Conservation (phyloP, 129 eudicot species). For the Helichrysum umbraculigerum region DNA sequence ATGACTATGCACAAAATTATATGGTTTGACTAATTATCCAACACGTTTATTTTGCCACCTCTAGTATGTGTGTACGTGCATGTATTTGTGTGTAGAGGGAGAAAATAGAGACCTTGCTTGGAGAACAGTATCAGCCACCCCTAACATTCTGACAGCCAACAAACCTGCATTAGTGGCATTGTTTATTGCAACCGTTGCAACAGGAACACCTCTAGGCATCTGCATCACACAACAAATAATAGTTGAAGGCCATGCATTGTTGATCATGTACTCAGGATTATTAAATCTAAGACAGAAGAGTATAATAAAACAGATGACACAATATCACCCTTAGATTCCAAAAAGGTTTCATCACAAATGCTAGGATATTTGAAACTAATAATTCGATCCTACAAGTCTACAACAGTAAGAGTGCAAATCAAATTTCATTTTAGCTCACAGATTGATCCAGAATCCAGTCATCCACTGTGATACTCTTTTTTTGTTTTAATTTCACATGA, state of each 20-base stretch:
- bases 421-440: not conserved
- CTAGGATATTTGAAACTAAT: not conserved
- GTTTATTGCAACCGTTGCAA: slow-evolving; percentile 94
- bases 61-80: not conserved
- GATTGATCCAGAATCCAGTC: not conserved
- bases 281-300: not conserved
- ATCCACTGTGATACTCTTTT: too few relatives aligned
- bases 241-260: not conserved
- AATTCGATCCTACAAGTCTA: not conserved
- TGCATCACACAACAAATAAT: slow-evolving; percentile 29
- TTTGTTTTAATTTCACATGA: not conserved
- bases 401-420: slow-evolving; percentile 11
- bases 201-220: slow-evolving; percentile 99
- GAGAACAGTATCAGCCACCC: slow-evolving; percentile 57
- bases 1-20: not conserved
- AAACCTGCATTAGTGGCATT: slow-evolving; percentile 95
- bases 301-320: not conserved
- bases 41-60: not conserved
- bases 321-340: too few relatives aligned
- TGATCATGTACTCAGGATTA: not conserved
- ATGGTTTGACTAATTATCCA: not conserved
- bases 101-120: slow-evolving; percentile 60
- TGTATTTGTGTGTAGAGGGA: too few relatives aligned
- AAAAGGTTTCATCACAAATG: not conserved
- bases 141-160: slow-evolving; percentile 82